These are phyloP conservation scores for Dothiorella sarmentorum DNA, from an alignment of 2,329 filamentous ascomycete genomes.

Conservation along the genomic window DNA sequence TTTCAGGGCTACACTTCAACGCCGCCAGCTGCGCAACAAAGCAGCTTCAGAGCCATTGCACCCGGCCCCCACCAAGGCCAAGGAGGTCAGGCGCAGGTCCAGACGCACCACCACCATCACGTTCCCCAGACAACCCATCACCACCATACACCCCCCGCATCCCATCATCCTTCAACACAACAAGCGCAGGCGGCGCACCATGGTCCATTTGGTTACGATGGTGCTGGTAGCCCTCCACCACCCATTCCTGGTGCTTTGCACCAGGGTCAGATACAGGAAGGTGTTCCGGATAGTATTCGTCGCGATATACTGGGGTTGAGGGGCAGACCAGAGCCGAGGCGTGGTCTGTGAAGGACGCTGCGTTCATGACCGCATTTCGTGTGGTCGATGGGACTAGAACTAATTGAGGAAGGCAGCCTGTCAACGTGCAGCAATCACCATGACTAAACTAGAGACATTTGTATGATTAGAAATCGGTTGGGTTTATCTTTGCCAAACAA, in stretches of 20 bases:
- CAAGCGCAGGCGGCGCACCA: neutral
- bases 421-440: no score
- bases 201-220: conserved; percentile 12
- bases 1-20: neutral
- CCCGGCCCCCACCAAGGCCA: conserved; percentile 8
- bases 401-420: no score
- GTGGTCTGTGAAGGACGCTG: conserved; percentile 8
- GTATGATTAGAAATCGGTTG: no score
- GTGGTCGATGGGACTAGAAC: no score
- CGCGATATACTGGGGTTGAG: conserved; percentile 12
- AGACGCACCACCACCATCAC: conserved; percentile 17
- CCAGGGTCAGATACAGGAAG: neutral
- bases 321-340: conserved; percentile 5
- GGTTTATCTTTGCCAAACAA: no score
- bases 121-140: conserved; percentile 5
- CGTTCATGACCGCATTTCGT: no score
- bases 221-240: conserved; percentile 4
- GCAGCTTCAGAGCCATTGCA: conserved; percentile 12
- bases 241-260: neutral
- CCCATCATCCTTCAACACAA: neutral
- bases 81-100: neutral
- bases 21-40: neutral
- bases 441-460: no score
- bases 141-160: neutral
- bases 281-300: conserved; percentile 9